These are phyloP conservation scores for Salvia sclarea DNA, from an alignment of 305 asterid genomes.

Conservation along the genomic window DNA sequence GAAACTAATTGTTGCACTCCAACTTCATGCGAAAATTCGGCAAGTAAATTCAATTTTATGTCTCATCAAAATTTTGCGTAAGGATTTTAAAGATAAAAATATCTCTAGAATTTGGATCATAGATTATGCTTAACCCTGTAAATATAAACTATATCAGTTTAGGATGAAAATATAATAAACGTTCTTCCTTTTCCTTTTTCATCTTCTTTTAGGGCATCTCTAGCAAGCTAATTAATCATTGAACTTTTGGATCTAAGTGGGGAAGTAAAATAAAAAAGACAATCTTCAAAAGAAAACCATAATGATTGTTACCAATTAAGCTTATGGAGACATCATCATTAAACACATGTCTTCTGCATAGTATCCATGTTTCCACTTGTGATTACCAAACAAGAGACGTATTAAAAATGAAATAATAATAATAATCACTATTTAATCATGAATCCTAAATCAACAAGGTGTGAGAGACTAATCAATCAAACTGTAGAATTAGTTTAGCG, in stretches of 20 bases:
- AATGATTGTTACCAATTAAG: slow-evolving; percentile 29
- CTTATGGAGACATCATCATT: slow-evolving; percentile 31
- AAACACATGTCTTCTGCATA: slow-evolving; percentile 20
- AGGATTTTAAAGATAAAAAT: too few species aligned
- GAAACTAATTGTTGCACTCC: too few species aligned
- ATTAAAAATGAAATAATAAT: background rate
- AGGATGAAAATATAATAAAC: background rate
- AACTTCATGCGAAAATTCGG: too few species aligned
- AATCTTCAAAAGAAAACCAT: slow-evolving; percentile 25
- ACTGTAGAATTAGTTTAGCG: slow-evolving; percentile 26
- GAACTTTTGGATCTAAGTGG: slow-evolving; percentile 32
- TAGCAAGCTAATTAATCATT: slow-evolving; percentile 19
- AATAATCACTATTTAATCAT: background rate
- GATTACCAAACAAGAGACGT: background rate
- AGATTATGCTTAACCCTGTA: too few species aligned
- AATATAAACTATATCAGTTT: background rate
- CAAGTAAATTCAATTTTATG: too few species aligned
- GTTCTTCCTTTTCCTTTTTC: too few species aligned
- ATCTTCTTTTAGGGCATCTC: background rate
- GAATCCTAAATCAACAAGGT: slow-evolving; percentile 16
- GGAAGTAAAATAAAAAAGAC: slow-evolving; percentile 20
- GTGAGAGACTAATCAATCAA: slow-evolving; percentile 34
- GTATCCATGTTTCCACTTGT: slow-evolving; percentile 31
- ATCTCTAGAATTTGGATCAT: too few species aligned
- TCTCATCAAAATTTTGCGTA: too few species aligned